Evolutionary conservation across 306 rosid genomes (phyloP), one percentile per base, ranked within the genome.

Genomic region (Delonix regia): DNA sequence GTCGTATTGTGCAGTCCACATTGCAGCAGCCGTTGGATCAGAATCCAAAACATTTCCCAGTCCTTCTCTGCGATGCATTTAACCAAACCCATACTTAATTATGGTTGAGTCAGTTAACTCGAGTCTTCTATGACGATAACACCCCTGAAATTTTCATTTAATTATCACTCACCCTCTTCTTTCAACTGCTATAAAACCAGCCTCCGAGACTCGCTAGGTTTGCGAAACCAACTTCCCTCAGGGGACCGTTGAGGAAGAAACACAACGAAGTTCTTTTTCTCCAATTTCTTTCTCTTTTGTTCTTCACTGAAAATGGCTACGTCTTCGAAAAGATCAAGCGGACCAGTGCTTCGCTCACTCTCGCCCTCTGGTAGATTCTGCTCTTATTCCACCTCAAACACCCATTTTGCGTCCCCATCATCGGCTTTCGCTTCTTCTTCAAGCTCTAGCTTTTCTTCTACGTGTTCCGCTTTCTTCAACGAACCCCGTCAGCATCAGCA

Each of bases 371-470:
- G 91, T 3, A 83, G 92, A 24, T 93, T 91, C 68, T 89, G 88
- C 66, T 84, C 96, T 0, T 82, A 88, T 11, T 71, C 86, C 3
- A 45, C 84, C 4, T 86, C 96, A 2, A 86, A 88, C 42, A 62
- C 89, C 19, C 80, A 86, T 0, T 72, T 89, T 34, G 60, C 88
- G 4, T 75, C 99, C 0, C 79, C 94, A 0, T 79, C 94, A 0
- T 86, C 97, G 1, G 88, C 87, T 6, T 96, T 96, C 27, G 99
- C 99, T 57, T 93, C 95, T 11, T 91, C 98, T 41, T 80, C 97
- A 0, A 78, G 86, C 73, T 88, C 93, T 1, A 79, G 78, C 71
- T 96, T 93, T 53, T 88, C 91, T 0, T 85, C 97, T 0, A 81
- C 80, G 0, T 73, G 90, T 0, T 84, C 99, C 0, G 5, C 90